Percentiles rank a stretch among this genome's conserved stretches.
Conservation (phyloP, 2,329 filamentous ascomycete species). For the Cercospora citrullina region DNA sequence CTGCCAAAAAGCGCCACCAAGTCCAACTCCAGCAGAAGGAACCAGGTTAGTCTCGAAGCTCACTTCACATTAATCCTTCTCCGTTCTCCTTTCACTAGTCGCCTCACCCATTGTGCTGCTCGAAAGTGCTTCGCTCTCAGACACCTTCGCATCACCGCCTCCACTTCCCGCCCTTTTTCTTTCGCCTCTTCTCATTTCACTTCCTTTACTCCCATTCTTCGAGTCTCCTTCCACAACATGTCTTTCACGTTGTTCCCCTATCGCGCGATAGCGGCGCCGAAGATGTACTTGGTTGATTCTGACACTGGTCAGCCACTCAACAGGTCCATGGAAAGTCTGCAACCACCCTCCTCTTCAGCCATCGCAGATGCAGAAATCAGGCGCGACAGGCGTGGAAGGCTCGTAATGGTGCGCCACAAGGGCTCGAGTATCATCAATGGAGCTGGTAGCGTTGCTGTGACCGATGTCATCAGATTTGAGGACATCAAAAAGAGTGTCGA, state of each 20-base stretch:
- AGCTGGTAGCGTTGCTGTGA: not conserved
- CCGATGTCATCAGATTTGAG: slow-evolving; percentile 11
- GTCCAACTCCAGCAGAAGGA: slow-evolving; percentile 16
- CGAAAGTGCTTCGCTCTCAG: not conserved
- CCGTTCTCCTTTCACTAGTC: not conserved
- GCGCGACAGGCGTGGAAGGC: slow-evolving; percentile 30
- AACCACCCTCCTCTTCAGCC: slow-evolving; percentile 20
- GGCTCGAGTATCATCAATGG: slow-evolving; percentile 4
- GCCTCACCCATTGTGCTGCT: not conserved
- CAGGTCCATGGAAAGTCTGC: slow-evolving; percentile 12
- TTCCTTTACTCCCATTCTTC: not conserved
- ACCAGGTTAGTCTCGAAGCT: slow-evolving; percentile 24
- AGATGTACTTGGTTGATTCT: slow-evolving; percentile 32
- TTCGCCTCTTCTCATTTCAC: not conserved
- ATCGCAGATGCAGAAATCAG: slow-evolving; percentile 28
- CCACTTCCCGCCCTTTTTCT: not conserved
- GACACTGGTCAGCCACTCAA: slow-evolving; percentile 34
- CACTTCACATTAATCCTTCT: slow-evolving; percentile 5
- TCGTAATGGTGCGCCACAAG: slow-evolving; percentile 33
- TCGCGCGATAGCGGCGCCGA: slow-evolving; percentile 14
- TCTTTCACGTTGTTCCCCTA: slow-evolving; percentile 6
- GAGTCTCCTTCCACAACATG: not conserved
- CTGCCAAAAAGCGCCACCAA: slow-evolving; percentile 25
- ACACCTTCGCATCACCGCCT: not conserved
- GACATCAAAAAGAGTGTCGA: slow-evolving; percentile 13